Evolutionary conservation across 2,329 filamentous ascomycete genomes (phyloP), one percentile per base, ranked within the genome.

Genomic region (Alternaria dauci): DNA sequence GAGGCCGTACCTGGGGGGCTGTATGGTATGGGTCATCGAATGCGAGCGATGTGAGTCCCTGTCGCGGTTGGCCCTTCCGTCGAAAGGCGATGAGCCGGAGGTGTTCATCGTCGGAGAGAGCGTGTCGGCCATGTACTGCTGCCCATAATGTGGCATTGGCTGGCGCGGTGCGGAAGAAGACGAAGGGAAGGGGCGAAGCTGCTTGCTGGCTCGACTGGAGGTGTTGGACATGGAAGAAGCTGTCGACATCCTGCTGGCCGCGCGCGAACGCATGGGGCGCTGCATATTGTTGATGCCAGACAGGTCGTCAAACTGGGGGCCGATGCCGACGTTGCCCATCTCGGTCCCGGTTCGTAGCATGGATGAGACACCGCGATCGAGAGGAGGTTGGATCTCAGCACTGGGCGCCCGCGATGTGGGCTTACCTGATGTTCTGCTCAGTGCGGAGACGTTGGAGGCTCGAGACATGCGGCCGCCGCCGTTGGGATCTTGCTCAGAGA

Each of bases 291-390:
- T 76, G 54, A 82, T 68, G 30, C 78, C 74, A 46, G 75, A 72
- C 38, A 72, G 73, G 69, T 73, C 67, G 52, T 78, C 77, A 6
- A 82, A 70, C 6, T 56, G n/a, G 18, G 36, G 32, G 28, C 76
- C 71, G 46, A 38, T 36, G 11, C 76, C 80, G 48, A 84, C 73
- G 61, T 83, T 79, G 52, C 82, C 81, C 50, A 82, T 78, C 67
- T 84, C 82, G 1, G 81, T 84, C 8, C 79, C 80, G 11, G 81
- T 84, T 59, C 81, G 80, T 56, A 84, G 80, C 82, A 84, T 84
- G 63, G 80, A 82, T 72, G 81, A 74, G 61, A 84, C 78, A 41
- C 79, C 81, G 26, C 79, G 79, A 26, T 46, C 56, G 5, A 58
- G 61, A 57, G 76, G 74, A 54, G 72, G 74, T 52, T 72, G 72